These are phyloP conservation scores for bread wheat (Triticum aestivum) DNA, from an alignment of 176 grass and related monocot species.

Conservation along the genomic window DNA sequence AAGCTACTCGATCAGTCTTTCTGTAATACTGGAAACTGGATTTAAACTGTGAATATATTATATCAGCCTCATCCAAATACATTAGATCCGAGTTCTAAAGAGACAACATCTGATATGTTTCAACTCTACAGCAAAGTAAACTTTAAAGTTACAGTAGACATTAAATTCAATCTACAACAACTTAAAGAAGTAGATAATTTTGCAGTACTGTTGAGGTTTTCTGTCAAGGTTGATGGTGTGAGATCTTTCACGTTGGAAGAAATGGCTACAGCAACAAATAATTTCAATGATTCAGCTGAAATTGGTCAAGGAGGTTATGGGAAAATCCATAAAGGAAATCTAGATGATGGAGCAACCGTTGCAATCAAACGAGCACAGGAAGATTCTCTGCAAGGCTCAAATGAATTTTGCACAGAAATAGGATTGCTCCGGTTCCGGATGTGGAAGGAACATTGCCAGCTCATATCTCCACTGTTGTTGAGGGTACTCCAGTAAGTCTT, in stretches of 20 bases:
- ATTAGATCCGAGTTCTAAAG: not conserved
- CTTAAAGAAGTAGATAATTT: constrained; percentile 30
- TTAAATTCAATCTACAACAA: constrained; percentile 14
- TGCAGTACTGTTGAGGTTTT: constrained; percentile 58
- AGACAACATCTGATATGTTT: constrained; percentile 2
- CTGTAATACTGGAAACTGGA: not conserved
- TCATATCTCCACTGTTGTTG: no score
- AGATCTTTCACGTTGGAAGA: constrained; percentile 83
- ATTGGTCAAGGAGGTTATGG: constrained; percentile 90
- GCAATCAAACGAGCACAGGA: constrained; percentile 93
- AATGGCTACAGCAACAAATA: constrained; percentile 65
- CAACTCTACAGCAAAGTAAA: not conserved
- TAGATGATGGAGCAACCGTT: constrained; percentile 72
- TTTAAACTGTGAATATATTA: not conserved
- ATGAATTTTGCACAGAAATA: constrained; percentile 90
- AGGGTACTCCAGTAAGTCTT: no score
- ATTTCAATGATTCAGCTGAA: constrained; percentile 73
- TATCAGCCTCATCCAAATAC: not conserved
- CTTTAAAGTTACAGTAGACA: not conserved
- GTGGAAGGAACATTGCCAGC: no score
- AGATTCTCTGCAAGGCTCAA: constrained; percentile 87
- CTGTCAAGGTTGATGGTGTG: constrained; percentile 81
- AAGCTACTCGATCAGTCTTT: not conserved
- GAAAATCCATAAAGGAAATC: constrained; percentile 83
- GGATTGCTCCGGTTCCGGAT: constrained; percentile 26